phyloP scores from a whole-genome alignment of 129 eudicot species.

The Flaveria robusta region DNA sequence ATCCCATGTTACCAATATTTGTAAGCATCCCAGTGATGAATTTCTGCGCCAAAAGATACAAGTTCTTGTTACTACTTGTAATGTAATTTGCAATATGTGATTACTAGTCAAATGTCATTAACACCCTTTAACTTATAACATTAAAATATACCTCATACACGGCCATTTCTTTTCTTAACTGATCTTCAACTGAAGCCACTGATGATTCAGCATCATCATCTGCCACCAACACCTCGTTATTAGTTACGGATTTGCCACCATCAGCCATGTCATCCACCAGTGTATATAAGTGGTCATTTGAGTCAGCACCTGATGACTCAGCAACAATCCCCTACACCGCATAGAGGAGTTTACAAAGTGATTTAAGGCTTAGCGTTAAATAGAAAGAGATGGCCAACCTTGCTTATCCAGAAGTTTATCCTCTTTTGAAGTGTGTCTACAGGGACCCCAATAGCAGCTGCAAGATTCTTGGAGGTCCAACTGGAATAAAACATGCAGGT shows the following conservation, averaged over 20 bases:
- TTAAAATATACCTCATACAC: constrained; percentile 75
- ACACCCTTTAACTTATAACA: background rate
- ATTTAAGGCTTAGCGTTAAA: background rate
- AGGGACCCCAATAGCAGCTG: constrained; percentile 87
- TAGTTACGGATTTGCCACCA: constrained; percentile 50
- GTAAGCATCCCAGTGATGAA: constrained; percentile 92
- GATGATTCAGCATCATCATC: constrained; percentile 87
- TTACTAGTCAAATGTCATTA: background rate
- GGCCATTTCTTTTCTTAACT: constrained; percentile 88
- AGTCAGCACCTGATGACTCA: constrained; percentile 56
- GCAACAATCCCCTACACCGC: constrained; percentile 72
- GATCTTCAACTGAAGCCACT: constrained; percentile 96
- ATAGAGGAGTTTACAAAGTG: constrained; percentile 10
- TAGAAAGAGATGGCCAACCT: constrained; percentile 43
- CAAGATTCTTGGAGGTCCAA: constrained; percentile 85
- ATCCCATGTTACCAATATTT: constrained; percentile 90
- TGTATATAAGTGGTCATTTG: constrained; percentile 59
- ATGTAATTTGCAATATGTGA: background rate
- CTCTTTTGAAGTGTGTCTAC: constrained; percentile 77
- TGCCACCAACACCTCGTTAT: constrained; percentile 65
- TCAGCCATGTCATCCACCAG: constrained; percentile 67
- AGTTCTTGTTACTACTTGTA: background rate
- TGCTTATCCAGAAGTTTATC: constrained; percentile 89
- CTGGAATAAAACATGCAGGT: constrained; percentile 44
- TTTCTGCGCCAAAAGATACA: constrained; percentile 55